Base-by-base conservation (phyloP, 768 basidiomycete genomes). In the Phanerodontia chrysosporium region DNA sequence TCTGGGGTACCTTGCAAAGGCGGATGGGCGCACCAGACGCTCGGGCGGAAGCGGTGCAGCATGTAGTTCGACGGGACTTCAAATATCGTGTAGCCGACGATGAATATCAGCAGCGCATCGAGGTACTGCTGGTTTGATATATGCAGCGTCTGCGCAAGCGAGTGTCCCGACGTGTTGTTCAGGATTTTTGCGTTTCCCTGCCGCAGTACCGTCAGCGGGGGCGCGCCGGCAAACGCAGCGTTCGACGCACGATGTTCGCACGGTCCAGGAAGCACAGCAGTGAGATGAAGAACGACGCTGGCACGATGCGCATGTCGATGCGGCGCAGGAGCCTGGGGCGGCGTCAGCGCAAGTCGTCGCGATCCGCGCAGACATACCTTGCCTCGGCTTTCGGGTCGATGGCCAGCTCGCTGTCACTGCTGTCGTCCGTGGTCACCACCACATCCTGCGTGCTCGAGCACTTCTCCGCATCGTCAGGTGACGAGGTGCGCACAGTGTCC, bases 321-420 rank as follows among this genome's bases (percentile, higher is more conserved):
- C 70, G 46, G 29, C 45, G 58, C 55, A 71, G 76, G 70, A 86
- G 82, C 58, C 84, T 69, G 49, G 76, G 67, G 67, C 1, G 24
- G 16, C 51, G 78, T 77, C 2, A 80, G 79, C 1, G 76, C 75
- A 16, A 78, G 79, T 5, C 79, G 75, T 71, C 28, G n/a, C 4
- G 35, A 22, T n/a, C n/a, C n/a, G n/a, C 6, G 3, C 16, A 4
- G 22, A 13, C 53, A 24, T 25, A 39, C 36, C 36, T 25, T 25
- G 53, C 21, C 24, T 54, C 53, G 18, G 42, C 42, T 4, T 42
- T 54, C 5, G 35, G 36, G 10, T 54, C 36, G 39, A 18, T 8
- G 22, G 48, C 22, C 12, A 3, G 12, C 48, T 5, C 48, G 12
- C 22, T 4, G 5, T 49, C 29, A 25, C n/a, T n/a, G n/a, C n/a